Percentiles rank a stretch among this genome's conserved stretches.
These are phyloP conservation scores for Debaryomyces nepalensis DNA, from an alignment of 1,139 yeast genomes.

Conservation along the genomic window DNA sequence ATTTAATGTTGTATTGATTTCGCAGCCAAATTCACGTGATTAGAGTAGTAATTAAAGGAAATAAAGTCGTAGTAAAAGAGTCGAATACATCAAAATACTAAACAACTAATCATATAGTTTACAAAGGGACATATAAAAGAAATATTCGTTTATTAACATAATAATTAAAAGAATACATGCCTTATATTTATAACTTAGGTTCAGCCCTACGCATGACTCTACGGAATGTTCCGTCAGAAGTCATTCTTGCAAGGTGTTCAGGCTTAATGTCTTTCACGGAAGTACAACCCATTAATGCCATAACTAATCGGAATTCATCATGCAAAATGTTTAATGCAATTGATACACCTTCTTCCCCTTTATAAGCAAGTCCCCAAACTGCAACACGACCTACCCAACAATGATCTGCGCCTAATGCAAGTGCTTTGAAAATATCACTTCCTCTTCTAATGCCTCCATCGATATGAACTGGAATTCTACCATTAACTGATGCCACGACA, in stretches of 20 bases:
- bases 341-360: conserved; percentile 27
- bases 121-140: background rate
- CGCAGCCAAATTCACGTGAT: no score
- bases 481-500: conserved; percentile 43
- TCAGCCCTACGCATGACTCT: conserved; percentile 1
- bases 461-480: conserved; percentile 38
- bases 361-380: conserved; percentile 26
- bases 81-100: no score
- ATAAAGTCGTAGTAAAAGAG: no score
- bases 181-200: conserved; percentile 6
- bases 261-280: conserved; percentile 9
- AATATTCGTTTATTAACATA: background rate
- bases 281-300: conserved; percentile 12
- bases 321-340: conserved; percentile 12
- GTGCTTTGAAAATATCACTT: conserved; percentile 51
- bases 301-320: conserved; percentile 9
- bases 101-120: no score
- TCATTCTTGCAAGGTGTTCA: conserved; percentile 10
- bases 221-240: conserved; percentile 2
- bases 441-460: conserved; percentile 59
- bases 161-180: background rate
- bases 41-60: no score
- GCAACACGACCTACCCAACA: conserved; percentile 27
- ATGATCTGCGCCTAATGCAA: conserved; percentile 53
- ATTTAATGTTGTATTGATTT: no score